Evolutionary conservation across 2,329 filamentous ascomycete genomes (phyloP).

Genomic region (Fusarium sulawesiense): DNA sequence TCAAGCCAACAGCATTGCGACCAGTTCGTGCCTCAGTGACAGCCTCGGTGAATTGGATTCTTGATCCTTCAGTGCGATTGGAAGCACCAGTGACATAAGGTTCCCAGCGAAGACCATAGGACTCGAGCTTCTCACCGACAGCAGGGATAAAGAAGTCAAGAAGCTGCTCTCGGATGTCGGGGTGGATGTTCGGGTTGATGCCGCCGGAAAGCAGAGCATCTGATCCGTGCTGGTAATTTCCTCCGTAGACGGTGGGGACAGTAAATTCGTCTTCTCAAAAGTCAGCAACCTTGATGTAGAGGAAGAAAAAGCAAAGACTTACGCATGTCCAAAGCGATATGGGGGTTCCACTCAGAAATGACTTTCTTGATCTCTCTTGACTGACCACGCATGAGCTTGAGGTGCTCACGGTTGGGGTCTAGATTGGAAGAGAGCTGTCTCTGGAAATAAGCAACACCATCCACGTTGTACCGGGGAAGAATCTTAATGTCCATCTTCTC

Average conservation of each 20-base stretch:
- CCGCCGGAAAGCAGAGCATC: conserved; percentile 2
- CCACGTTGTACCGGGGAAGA: conserved; percentile 17
- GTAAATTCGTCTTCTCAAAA: neutral
- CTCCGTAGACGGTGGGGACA: conserved; percentile 5
- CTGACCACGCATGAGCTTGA: conserved; percentile 5
- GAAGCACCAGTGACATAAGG: conserved; percentile 13
- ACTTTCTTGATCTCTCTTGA: conserved; percentile 8
- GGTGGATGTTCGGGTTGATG: conserved; percentile 20
- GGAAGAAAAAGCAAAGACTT: accelerated
- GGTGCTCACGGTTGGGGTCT: conserved; percentile 19
- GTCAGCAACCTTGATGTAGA: accelerated
- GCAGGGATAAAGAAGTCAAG: conserved; percentile 17
- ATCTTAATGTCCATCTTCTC: conserved; percentile 30
- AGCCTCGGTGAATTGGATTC: conserved; percentile 5
- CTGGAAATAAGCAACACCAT: conserved; percentile 27
- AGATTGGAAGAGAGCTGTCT: conserved; percentile 10
- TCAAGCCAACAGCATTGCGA: conserved; percentile 1
- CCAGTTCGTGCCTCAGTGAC: conserved; percentile 14
- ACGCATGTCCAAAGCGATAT: conserved; percentile 21
- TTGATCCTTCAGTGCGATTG: conserved; percentile 2
- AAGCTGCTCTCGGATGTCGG: conserved; percentile 8
- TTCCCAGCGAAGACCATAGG: neutral
- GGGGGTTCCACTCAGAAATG: conserved; percentile 10
- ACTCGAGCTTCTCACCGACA: neutral
- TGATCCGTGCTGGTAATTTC: conserved; percentile 2